A percentile compares a stretch with the other conserved stretches of the same genome.
Conservation (phyloP, 208 protist genomes). For the Leishmania martiniquensis region DNA sequence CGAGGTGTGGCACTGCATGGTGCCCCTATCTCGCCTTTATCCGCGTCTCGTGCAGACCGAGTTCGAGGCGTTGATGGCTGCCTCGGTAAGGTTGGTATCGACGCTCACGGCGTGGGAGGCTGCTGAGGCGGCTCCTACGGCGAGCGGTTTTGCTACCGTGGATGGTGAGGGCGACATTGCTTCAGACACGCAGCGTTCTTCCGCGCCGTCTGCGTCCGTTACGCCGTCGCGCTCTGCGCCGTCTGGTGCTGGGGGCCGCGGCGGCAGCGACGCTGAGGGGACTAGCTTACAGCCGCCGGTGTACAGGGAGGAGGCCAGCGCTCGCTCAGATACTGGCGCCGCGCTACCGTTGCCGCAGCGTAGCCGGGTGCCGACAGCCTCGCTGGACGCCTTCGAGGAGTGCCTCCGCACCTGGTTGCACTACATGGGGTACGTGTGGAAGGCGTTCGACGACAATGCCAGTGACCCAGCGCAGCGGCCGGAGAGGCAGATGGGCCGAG, state of each 20-base stretch:
- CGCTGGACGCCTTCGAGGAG: slow-evolving; percentile 50
- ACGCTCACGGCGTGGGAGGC: slow-evolving; percentile 34
- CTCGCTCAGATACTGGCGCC: neutral
- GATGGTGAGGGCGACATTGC: neutral
- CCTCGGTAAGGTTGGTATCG: slow-evolving; percentile 40
- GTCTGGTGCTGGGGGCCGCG: neutral
- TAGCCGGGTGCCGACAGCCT: neutral
- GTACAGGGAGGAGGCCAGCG: neutral
- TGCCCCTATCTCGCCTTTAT: slow-evolving; percentile 71
- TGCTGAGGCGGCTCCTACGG: slow-evolving; percentile 1
- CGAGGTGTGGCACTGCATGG: slow-evolving; percentile 78
- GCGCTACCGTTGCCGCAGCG: neutral
- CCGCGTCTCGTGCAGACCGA: slow-evolving; percentile 56
- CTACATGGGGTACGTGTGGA: slow-evolving; percentile 87
- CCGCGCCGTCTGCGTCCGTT: slow-evolving; percentile 1
- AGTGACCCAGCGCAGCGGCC: slow-evolving; percentile 59
- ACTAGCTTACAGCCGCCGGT: neutral
- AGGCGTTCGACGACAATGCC: slow-evolving; percentile 79
- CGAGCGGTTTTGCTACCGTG: neutral
- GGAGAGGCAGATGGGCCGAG: slow-evolving; percentile 35
- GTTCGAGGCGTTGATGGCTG: slow-evolving; percentile 49
- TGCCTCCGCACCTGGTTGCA: slow-evolving; percentile 80
- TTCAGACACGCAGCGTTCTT: slow-evolving; percentile 1
- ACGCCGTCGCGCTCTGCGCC: neutral
- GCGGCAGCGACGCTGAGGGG: neutral